These are phyloP conservation scores for Annulohypoxylon bovei DNA, from an alignment of 495 filamentous ascomycete genomes.

Conservation along the genomic window DNA sequence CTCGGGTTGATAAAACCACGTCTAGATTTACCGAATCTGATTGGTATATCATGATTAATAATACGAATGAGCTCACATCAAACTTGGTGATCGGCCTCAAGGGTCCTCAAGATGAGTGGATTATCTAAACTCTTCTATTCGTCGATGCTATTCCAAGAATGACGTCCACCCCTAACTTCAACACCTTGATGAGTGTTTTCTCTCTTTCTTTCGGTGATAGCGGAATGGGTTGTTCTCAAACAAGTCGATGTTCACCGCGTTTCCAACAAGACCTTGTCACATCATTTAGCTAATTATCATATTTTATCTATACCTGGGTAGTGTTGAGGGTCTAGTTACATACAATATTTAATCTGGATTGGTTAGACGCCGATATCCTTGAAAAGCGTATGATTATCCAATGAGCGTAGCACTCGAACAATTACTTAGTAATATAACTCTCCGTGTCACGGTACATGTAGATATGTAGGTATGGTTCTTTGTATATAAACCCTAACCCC, in stretches of 20 bases:
- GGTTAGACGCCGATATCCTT: conserved; percentile 17
- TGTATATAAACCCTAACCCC: no score
- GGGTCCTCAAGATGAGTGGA: conserved; percentile 21
- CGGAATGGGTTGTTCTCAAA: conserved; percentile 11
- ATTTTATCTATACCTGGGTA: neutral
- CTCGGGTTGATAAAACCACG: neutral
- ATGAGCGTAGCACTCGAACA: neutral
- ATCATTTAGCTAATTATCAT: neutral
- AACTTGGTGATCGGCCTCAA: conserved; percentile 21
- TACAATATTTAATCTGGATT: conserved; percentile 12
- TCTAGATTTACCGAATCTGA: neutral
- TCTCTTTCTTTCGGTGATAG: neutral
- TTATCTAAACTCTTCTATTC: conserved; percentile 20
- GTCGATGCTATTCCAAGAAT: conserved; percentile 12
- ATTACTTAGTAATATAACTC: neutral
- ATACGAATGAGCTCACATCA: conserved; percentile 25
- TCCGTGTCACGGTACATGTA: neutral
- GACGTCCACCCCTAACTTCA: conserved; percentile 10
- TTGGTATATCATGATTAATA: conserved; percentile 29
- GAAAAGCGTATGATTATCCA: conserved; percentile 13
- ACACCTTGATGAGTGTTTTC: conserved; percentile 13
- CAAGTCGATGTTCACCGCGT: conserved; percentile 25
- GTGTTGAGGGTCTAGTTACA: conserved; percentile 14
- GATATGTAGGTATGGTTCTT: no score
- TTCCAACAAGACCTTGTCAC: conserved; percentile 9